A percentile compares a stretch with the other conserved stretches of the same genome.
These are phyloP conservation scores for Tetrastigma voinierianum DNA, from an alignment of 164 flowering plant species.

Conservation along the genomic window DNA sequence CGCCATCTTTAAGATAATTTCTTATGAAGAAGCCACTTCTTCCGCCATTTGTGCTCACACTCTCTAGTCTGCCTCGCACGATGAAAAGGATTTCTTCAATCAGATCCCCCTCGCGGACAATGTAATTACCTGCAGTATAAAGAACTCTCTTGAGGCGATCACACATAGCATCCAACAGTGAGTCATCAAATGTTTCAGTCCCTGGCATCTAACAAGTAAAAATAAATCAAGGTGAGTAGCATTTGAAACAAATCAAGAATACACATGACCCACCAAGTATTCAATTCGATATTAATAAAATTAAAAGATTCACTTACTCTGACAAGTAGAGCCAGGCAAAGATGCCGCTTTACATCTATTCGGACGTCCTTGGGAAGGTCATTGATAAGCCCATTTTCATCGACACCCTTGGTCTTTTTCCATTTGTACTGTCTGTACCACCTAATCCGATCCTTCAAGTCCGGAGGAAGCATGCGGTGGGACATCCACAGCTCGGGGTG, in stretches of 20 bases:
- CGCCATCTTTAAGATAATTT: neutral
- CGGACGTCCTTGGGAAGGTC: constrained; percentile 9
- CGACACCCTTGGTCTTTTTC: constrained; percentile 8
- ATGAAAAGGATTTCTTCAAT: constrained; percentile 8
- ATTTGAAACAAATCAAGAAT: neutral
- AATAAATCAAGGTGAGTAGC: neutral
- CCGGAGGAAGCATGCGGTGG: constrained; percentile 2
- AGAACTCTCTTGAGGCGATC: constrained; percentile 1
- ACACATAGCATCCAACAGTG: neutral
- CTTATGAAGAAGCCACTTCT: neutral
- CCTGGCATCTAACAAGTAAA: neutral
- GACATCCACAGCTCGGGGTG: constrained; percentile 4
- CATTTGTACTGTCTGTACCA: constrained; percentile 1
- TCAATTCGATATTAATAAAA: neutral
- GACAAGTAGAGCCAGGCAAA: constrained; percentile 5
- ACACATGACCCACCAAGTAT: neutral
- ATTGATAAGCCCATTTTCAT: constrained; percentile 4
- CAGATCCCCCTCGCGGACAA: constrained; percentile 1
- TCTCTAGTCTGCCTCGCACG: neutral
- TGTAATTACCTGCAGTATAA: neutral
- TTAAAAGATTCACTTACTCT: constrained; percentile 9
- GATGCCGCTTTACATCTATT: constrained; percentile 14
- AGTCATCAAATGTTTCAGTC: neutral
- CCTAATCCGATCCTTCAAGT: constrained; percentile 4
- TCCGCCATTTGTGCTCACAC: neutral